Evolutionary conservation across 2,329 filamentous ascomycete species (phyloP).

Genomic region (Aspergillus quadricinctus): DNA sequence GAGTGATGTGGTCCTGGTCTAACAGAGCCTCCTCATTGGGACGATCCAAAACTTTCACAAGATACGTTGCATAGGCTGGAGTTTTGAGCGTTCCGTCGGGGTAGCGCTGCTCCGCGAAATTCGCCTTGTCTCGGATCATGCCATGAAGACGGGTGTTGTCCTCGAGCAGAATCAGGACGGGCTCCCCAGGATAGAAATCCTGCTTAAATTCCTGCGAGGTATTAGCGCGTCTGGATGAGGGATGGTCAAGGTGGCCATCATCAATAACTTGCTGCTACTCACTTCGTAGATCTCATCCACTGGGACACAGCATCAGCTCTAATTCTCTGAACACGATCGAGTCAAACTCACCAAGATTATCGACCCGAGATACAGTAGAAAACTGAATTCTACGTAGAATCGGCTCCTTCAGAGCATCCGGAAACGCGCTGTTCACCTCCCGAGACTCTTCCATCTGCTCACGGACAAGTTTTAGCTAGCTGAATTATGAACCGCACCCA

Average conservation of each 20-base stretch:
- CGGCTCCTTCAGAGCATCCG: slow-evolving; percentile 83
- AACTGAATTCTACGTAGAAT: slow-evolving; percentile 90
- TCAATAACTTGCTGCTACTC: slow-evolving; percentile 14
- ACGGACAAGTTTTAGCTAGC: slow-evolving; percentile 3
- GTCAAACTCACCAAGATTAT: slow-evolving; percentile 61
- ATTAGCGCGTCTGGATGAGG: slow-evolving; percentile 5
- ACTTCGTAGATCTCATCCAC: slow-evolving; percentile 51
- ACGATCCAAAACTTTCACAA: slow-evolving; percentile 68
- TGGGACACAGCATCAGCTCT: slow-evolving; percentile 15
- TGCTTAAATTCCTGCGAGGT: slow-evolving; percentile 64
- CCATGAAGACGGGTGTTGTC: slow-evolving; percentile 68
- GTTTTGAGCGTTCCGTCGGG: slow-evolving; percentile 67
- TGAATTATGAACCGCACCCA: background rate
- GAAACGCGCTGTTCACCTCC: slow-evolving; percentile 88
- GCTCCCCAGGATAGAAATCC: slow-evolving; percentile 87
- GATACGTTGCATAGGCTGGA: slow-evolving; percentile 70
- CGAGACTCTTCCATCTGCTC: slow-evolving; percentile 68
- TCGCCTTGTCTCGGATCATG: slow-evolving; percentile 78
- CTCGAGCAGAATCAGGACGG: slow-evolving; percentile 67
- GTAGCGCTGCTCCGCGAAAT: slow-evolving; percentile 57
- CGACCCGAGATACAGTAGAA: slow-evolving; percentile 81
- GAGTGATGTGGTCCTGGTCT: slow-evolving; percentile 74
- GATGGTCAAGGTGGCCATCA: slow-evolving; percentile 7
- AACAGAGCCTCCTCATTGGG: slow-evolving; percentile 70
- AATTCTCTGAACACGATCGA: slow-evolving; percentile 14